Base-by-base conservation (phyloP, 148 eudicot species). In the Pouteria glomerata region DNA sequence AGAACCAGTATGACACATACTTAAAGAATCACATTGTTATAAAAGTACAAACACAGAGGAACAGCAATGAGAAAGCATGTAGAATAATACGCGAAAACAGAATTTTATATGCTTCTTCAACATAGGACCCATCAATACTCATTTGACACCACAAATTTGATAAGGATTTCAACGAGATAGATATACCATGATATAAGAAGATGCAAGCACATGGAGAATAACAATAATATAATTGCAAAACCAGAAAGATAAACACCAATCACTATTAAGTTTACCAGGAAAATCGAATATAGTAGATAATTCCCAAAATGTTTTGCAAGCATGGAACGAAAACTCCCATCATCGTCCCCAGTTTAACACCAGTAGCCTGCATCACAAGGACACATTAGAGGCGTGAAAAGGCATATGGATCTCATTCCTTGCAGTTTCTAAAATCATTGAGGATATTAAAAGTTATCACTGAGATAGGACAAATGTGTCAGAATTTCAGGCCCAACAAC, bases 291-390 rank as follows among this genome's bases (percentile, higher is more conserved):
- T 86, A 96, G 79, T 96, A 96, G 80, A 96, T 96, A 65, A 92
- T 96, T 52, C 99, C 99, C 82, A 96, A 75, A 65, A 96, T 96
- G 79, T 90, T 96, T 74, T 96, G 99, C 84, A 96, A 77, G 78
- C 99, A 96, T 45, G 99, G 99, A 71, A 96, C 80, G 70, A 96
- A 96, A 56, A 96, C 99, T 60, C 99, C 99, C 97, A 92, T 92
- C 88, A 87, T 74, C 57, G 99, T 96, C 69, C 99, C 99, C 71
- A 82, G 60, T 83, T 96, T 92, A 69, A 85, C 47, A 45, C 81
- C 83, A 59, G 79, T 44, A 70, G 47, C 58, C 99, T 96, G 94
- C 73, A 83, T 63, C 39, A 74, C 26, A n/a, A n/a, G n/a, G n/a
- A n/a, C n/a, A n/a, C n/a, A 67, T 50, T 48, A 82, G 60, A 68